phyloP scores from a whole-genome alignment of 2,329 filamentous ascomycete species.

The Samsoniella hepiali region DNA sequence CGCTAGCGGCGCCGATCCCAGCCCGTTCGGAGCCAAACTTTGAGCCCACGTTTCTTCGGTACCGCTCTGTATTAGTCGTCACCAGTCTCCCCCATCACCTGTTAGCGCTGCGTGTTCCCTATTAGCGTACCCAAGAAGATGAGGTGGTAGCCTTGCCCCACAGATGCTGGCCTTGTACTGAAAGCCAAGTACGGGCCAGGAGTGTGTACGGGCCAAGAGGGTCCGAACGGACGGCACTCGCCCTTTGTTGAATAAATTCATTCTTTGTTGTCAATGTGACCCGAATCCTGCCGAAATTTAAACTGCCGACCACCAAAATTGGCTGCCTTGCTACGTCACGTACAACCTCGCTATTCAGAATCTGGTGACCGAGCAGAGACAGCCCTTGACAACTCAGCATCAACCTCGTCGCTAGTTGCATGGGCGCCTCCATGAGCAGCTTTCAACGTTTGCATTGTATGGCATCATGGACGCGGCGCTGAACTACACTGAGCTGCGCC shows the following conservation, averaged over 20 bases:
- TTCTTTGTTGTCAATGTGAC: not conserved
- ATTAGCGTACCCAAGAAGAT: not conserved
- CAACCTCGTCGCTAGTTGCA: not conserved
- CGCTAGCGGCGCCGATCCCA: constrained; percentile 5
- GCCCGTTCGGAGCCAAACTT: not conserved
- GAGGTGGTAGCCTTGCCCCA: not conserved
- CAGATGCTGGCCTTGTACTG: not conserved
- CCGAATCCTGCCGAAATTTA: not conserved
- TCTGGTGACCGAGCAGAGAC: not conserved
- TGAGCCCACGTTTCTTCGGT: constrained; percentile 10
- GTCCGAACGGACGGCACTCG: not conserved
- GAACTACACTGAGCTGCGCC: not conserved
- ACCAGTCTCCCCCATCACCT: constrained; percentile 4
- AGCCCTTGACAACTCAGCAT: too few species aligned
- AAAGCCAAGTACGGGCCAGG: too few species aligned
- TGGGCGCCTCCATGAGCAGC: not conserved
- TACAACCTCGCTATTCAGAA: not conserved
- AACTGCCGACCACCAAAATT: not conserved
- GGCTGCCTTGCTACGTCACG: not conserved
- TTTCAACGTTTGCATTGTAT: not conserved
- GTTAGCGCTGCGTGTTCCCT: constrained; percentile 3
- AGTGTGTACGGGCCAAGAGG: not conserved
- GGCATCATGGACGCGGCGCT: constrained; percentile 1
- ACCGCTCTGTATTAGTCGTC: constrained; percentile 4
- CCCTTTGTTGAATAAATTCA: not conserved